Conservation (phyloP, 1,284 basidiomycete genomes). For the Ganoderma resinaceum region DNA sequence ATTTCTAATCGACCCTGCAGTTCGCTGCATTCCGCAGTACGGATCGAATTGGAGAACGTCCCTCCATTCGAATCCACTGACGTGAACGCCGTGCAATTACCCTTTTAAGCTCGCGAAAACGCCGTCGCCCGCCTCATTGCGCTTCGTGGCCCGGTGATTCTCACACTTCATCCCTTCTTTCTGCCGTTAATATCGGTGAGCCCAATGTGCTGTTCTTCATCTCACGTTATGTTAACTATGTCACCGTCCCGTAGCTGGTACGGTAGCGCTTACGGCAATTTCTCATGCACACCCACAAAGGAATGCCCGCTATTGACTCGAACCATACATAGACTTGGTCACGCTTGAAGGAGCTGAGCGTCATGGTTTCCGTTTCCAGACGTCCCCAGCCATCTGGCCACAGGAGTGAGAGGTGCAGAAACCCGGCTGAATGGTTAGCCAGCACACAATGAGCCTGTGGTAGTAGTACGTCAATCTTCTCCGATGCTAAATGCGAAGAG, state of each 20-base stretch:
- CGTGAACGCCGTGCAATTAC: neutral
- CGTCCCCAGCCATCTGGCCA: neutral
- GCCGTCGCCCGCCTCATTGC: neutral
- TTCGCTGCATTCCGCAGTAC: neutral
- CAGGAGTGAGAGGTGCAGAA: neutral
- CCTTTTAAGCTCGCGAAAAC: conserved; percentile 1
- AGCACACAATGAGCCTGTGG: neutral
- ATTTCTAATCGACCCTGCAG: neutral
- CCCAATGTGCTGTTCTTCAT: neutral
- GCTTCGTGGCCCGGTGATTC: neutral
- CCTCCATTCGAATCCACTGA: neutral
- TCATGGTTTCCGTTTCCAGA: neutral
- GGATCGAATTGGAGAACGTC: neutral
- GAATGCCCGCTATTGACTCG: neutral
- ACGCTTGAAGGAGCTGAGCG: neutral
- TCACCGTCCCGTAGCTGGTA: neutral
- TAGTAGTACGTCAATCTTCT: neutral
- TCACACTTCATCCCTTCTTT: neutral
- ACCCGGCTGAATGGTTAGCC: neutral
- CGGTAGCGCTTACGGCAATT: neutral
- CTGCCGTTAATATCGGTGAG: neutral
- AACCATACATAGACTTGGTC: neutral
- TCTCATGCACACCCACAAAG: conserved; percentile 2
- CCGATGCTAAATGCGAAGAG: neutral
- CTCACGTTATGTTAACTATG: neutral